These are phyloP conservation scores for Suillus decipiens DNA, from an alignment of 768 basidiomycete genomes.

Conservation along the genomic window DNA sequence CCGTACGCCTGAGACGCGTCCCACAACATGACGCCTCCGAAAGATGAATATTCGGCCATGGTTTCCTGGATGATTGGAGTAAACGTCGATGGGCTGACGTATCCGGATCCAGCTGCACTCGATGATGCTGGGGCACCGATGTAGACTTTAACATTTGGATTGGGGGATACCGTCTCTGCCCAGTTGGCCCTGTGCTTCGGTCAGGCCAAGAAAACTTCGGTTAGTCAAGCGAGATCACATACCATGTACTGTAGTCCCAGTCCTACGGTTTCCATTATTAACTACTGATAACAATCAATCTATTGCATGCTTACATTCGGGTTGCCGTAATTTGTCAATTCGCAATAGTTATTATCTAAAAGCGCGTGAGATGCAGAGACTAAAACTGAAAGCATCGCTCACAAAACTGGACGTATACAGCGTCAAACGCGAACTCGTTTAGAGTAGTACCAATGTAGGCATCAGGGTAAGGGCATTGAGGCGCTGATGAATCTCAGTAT, in stretches of 20 bases:
- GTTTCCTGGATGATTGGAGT: constrained; percentile 34
- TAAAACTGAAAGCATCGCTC: constrained; percentile 1
- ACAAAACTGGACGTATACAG: constrained; percentile 55
- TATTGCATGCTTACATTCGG: constrained; percentile 32
- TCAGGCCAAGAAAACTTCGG: constrained; percentile 2
- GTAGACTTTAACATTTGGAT: constrained; percentile 48
- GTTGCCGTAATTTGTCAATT: constrained; percentile 41
- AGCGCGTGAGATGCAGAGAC: background rate
- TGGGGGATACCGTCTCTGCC: constrained; percentile 44
- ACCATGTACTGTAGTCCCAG: constrained; percentile 46
- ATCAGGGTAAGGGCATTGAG: constrained; percentile 52
- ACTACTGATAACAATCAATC: background rate
- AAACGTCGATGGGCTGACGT: constrained; percentile 36
- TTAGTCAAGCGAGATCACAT: background rate
- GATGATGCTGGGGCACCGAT: constrained; percentile 48
- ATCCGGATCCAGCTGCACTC: constrained; percentile 43
- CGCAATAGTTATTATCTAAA: constrained; percentile 52
- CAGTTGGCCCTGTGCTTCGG: constrained; percentile 43
- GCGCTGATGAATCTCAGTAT: constrained; percentile 25
- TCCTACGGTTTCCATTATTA: constrained; percentile 36
- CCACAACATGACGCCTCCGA: constrained; percentile 47
- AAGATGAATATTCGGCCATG: constrained; percentile 40
- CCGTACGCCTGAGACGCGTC: constrained; percentile 49
- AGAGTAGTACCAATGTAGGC: constrained; percentile 44
- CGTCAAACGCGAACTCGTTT: constrained; percentile 46